A percentile compares a stretch with the other conserved stretches of the same genome.
phyloP scores from a whole-genome alignment of 2,329 filamentous ascomycete species.

The Diaporthe caulivora region DNA sequence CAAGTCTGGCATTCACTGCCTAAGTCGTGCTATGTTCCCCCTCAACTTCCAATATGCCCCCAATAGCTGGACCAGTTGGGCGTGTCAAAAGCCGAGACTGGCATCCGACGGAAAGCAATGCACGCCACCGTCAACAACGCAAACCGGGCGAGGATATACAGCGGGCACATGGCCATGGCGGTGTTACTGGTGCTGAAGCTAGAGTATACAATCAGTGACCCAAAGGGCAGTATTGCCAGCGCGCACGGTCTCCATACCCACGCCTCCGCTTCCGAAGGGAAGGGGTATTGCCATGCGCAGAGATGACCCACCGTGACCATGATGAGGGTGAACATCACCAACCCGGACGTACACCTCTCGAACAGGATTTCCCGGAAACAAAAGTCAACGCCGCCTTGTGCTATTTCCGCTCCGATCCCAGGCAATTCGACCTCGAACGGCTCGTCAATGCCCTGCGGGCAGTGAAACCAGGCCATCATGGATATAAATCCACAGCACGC shows the following conservation, averaged over 20 bases:
- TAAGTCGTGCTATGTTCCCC: too few species aligned
- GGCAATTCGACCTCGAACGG: not conserved
- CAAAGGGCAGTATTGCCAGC: not conserved
- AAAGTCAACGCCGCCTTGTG: rapidly evolving
- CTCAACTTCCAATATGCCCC: not conserved
- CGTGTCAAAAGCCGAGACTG: not conserved
- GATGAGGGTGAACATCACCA: not conserved
- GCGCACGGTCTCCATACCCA: slow-evolving; percentile 1
- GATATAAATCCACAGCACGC: not conserved
- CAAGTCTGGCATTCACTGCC: too few species aligned
- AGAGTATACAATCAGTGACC: not conserved
- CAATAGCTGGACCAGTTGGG: slow-evolving; percentile 4
- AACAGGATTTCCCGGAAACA: not conserved
- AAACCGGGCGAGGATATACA: not conserved
- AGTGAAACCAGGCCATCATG: not conserved
- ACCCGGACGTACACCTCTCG: not conserved
- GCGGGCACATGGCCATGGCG: not conserved
- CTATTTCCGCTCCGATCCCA: rapidly evolving
- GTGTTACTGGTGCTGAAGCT: not conserved
- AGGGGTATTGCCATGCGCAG: not conserved
- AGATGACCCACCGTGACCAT: not conserved
- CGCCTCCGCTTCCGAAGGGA: not conserved
- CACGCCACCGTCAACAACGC: not conserved
- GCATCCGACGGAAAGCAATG: not conserved
- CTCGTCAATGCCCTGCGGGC: not conserved